Percentiles rank a stretch among this genome's conserved stretches.
phyloP scores from a whole-genome alignment of 441 rosid species.

The Manihot esculenta region DNA sequence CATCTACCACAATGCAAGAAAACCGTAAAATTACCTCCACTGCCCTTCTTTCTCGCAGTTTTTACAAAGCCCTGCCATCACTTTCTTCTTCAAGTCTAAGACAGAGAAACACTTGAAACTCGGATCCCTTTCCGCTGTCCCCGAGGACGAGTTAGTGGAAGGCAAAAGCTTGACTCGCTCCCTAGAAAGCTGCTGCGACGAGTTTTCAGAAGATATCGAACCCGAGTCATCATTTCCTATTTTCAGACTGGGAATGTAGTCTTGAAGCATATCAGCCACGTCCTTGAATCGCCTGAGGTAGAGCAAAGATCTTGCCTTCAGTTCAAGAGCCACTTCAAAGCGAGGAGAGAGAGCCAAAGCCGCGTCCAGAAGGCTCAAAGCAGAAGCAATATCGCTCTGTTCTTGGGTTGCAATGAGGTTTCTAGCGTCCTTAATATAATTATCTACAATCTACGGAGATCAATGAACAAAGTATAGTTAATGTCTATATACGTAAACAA shows the following conservation, averaged over 20 bases:
- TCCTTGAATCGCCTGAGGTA: conserved; percentile 76
- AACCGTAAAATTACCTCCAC: conserved; percentile 62
- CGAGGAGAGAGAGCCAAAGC: conserved; percentile 82
- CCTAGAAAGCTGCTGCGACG: conserved; percentile 53
- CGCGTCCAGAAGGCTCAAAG: conserved; percentile 68
- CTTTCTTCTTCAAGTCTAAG: conserved; percentile 88
- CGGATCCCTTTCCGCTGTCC: conserved; percentile 41
- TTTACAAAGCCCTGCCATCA: conserved; percentile 74
- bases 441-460: conserved; percentile 57
- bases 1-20: not conserved
- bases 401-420: conserved; percentile 64
- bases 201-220: conserved; percentile 51
- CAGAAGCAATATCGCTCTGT: conserved; percentile 57
- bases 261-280: conserved; percentile 91
- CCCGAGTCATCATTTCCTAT: conserved; percentile 57
- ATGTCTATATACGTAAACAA: too few species aligned
- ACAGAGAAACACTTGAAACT: conserved; percentile 86
- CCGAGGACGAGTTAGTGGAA: conserved; percentile 40
- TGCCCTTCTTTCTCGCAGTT: conserved; percentile 76
- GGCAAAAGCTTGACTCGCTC: conserved; percentile 69
- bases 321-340: conserved; percentile 75
- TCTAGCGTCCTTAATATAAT: conserved; percentile 75
- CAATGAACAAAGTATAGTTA: not conserved
- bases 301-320: conserved; percentile 83
- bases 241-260: conserved; percentile 83